Evolutionary conservation across 1,284 basidiomycete species (phyloP).

Genomic region (Leucoagaricus sp.): DNA sequence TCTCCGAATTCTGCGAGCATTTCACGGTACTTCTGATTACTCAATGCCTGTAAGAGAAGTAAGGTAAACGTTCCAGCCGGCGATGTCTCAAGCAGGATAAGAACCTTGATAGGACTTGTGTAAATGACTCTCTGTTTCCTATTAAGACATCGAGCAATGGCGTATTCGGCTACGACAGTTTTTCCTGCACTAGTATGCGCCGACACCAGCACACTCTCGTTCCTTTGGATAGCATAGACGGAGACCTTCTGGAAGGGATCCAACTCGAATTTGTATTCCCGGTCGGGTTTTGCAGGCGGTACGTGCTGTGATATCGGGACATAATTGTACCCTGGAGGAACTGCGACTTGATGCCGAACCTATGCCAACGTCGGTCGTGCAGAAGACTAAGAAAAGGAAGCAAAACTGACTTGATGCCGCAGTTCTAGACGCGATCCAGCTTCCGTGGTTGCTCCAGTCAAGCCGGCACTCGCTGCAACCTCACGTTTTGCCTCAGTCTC

Average conservation of each 20-base stretch:
- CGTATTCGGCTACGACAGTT: slow-evolving; percentile 99
- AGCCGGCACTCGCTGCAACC: slow-evolving; percentile 80
- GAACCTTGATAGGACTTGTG: slow-evolving; percentile 98
- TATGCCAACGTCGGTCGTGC: slow-evolving; percentile 27
- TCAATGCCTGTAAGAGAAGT: slow-evolving; percentile 70
- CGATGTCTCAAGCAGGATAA: slow-evolving; percentile 30
- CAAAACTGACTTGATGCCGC: slow-evolving; percentile 66
- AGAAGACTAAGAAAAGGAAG: slow-evolving; percentile 8
- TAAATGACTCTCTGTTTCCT: slow-evolving; percentile 97
- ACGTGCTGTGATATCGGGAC: slow-evolving; percentile 90
- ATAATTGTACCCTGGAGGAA: slow-evolving; percentile 93
- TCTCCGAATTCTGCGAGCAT: slow-evolving; percentile 97
- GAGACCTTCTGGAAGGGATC: slow-evolving; percentile 99
- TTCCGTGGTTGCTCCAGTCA: slow-evolving; percentile 65
- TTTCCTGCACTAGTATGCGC: slow-evolving; percentile 99
- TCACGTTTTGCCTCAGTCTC: slow-evolving; percentile 89
- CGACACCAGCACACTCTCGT: slow-evolving; percentile 98
- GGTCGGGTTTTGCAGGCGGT: slow-evolving; percentile 88
- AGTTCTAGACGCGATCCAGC: slow-evolving; percentile 72
- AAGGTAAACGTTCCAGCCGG: slow-evolving; percentile 23
- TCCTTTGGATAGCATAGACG: slow-evolving; percentile 93
- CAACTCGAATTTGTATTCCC: slow-evolving; percentile 94
- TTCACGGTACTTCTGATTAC: slow-evolving; percentile 99
- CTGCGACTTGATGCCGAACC: slow-evolving; percentile 94
- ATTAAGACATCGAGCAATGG: slow-evolving; percentile 94